Evolutionary conservation across 139 green algal species (phyloP).

Genomic region (Tetradesmus lagerheimii): DNA sequence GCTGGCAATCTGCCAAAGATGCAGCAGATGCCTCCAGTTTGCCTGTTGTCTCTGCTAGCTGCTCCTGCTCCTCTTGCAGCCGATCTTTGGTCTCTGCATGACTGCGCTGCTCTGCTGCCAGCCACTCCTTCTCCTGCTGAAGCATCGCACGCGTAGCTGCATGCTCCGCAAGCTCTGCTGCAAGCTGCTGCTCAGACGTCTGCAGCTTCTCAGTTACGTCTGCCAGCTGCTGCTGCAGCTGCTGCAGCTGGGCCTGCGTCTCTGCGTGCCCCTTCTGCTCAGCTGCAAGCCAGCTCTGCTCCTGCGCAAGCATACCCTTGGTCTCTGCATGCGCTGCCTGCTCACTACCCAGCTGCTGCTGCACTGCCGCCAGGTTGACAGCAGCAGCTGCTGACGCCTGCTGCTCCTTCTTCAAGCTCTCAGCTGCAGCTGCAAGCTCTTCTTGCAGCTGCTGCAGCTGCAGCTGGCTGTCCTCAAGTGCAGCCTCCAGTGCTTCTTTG

Average conservation of each 20-base stretch:
- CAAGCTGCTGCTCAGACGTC: slow-evolving; percentile 10
- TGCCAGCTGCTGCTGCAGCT: slow-evolving; percentile 1
- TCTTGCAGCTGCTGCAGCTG: slow-evolving; percentile 17
- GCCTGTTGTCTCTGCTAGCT: not conserved
- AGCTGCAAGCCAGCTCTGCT: not conserved
- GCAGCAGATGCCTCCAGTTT: not conserved
- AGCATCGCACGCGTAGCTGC: not conserved
- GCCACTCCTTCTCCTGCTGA: slow-evolving; percentile 1
- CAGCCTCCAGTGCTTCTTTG: not conserved
- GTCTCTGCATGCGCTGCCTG: not conserved
- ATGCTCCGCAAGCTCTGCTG: not conserved
- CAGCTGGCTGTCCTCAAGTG: not conserved
- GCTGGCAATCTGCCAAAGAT: not conserved
- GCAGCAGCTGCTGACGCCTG: not conserved
- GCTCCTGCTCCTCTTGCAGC: not conserved
- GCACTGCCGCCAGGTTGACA: not conserved
- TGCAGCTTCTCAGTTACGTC: not conserved
- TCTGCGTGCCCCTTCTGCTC: not conserved
- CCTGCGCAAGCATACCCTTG: not conserved
- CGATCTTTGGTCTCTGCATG: not conserved
- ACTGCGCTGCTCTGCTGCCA: not conserved
- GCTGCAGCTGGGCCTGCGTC: not conserved
- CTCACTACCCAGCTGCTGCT: not conserved
- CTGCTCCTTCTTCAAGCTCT: not conserved
- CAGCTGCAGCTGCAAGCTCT: not conserved